These are phyloP conservation scores for Aphanomyces astaci DNA, from an alignment of 352 stramenopile genomes.

Conservation along the genomic window DNA sequence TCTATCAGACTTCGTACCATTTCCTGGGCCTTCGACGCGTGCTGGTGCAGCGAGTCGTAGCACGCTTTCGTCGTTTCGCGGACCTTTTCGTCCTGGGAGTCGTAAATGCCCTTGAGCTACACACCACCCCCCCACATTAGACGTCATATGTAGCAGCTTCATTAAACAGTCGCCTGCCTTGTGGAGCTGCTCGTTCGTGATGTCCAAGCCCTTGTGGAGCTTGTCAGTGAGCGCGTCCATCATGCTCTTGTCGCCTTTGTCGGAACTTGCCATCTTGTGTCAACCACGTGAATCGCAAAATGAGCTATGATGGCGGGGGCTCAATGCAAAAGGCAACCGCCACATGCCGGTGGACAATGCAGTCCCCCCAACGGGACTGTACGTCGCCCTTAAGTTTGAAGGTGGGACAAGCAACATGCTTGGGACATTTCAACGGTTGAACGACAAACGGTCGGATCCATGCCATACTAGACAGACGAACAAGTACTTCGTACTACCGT, in stretches of 20 bases:
- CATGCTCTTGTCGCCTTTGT: background rate
- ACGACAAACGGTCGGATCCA: no score
- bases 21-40: background rate
- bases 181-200: background rate
- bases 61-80: background rate
- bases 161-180: background rate
- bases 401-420: no score
- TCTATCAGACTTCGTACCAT: no score
- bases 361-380: background rate
- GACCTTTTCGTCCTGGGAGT: background rate
- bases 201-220: background rate
- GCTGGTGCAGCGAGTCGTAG: background rate
- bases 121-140: background rate
- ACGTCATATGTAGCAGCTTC: no score
- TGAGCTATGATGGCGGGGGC: background rate
- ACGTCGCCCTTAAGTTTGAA: no score
- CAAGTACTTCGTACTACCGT: no score
- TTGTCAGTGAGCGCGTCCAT: background rate
- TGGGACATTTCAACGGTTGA: no score
- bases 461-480: no score
- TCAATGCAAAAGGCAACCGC: background rate
- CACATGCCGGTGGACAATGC: background rate
- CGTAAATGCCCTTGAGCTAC: constrained; percentile 4
- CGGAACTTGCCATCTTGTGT: background rate
- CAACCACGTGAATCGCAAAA: background rate